Base-by-base conservation (phyloP, 2,329 filamentous ascomycete species). In the Sclerotinia sclerotiorum region DNA sequence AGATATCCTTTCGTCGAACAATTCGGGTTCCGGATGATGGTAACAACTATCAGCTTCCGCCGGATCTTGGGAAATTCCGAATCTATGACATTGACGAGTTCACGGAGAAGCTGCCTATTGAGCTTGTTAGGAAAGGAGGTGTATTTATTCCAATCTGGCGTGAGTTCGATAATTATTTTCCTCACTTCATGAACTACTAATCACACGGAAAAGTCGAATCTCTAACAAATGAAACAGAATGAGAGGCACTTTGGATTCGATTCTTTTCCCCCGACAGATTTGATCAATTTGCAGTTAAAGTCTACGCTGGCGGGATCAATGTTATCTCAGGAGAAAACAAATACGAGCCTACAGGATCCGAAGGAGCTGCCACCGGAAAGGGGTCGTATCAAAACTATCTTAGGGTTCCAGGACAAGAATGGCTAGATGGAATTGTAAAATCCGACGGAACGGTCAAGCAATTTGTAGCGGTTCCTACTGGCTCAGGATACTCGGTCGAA, bases 81-180 rank as follows among this genome's bases (percentile, higher is more conserved):
- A 73, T 84, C 2, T 81, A 77, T 71, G 74, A 76, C 52, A 74
- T 80, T n/a, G 70, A 71, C 5, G 69, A 79, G 5, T 79, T 79
- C 65, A 70, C 74, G 5, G 65, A 71, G 1, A 75, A 72, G 0
- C 71, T 85, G 24, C 79, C 79, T 0, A 10, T 70, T 0, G 65
- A 74, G 6, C 79, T 84, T 71, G 72, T 70, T 0, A 72, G 68
- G 1, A 82, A 82, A 69, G 80, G 80, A 3, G 82, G 83, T 0
- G 61, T 82, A 0, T 81, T 84, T 71, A 74, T 84, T 13, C 80
- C 82, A 0, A 84, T 85, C 78, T 80, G 82, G 71, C 65, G 69
- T 42, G 39, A 15, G 39, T 42, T 42, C 13, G 3, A 15, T 42
- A 15, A 42, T 42, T 42, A 3, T 42, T 42, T 4, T 13, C 13